phyloP scores from a whole-genome alignment of 805 yeast species.

The Torulaspora gathmanii region DNA sequence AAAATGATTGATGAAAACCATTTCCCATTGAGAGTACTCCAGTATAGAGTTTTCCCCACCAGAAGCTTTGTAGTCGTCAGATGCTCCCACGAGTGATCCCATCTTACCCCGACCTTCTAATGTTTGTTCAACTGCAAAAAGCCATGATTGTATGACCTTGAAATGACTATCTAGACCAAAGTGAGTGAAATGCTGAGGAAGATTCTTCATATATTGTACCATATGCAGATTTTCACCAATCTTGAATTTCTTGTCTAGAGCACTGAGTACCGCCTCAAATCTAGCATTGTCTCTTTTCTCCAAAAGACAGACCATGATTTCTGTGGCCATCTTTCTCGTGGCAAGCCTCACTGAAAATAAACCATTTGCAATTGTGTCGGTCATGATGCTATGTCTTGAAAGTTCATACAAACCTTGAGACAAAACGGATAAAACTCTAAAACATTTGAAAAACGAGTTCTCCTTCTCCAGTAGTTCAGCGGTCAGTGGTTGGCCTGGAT shows the following conservation, averaged over 20 bases:
- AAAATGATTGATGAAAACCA: conserved; percentile 32
- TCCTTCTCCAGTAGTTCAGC: conserved; percentile 62
- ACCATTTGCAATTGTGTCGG: conserved; percentile 65
- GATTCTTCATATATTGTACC: conserved; percentile 17
- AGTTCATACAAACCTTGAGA: conserved; percentile 29
- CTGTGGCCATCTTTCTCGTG: conserved; percentile 77
- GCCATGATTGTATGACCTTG: conserved; percentile 62
- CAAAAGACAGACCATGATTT: conserved; percentile 57
- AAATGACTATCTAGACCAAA: conserved; percentile 22
- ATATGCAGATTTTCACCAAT: conserved; percentile 28
- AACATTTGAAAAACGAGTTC: conserved; percentile 67
- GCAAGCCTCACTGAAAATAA: conserved; percentile 67
- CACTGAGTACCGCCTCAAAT: conserved; percentile 39
- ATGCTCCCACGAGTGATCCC: conserved; percentile 91
- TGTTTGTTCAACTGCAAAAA: conserved; percentile 57
- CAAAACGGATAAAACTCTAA: conserved; percentile 47
- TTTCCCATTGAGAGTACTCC: conserved; percentile 34
- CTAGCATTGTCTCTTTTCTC: conserved; percentile 44
- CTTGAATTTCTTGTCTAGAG: conserved; percentile 36
- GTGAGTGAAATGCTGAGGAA: conserved; percentile 22
- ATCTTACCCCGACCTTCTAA: conserved; percentile 81
- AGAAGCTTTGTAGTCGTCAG: conserved; percentile 60
- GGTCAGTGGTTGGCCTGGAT: conserved; percentile 28
- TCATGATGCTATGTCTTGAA: conserved; percentile 36
- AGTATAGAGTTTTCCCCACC: conserved; percentile 41